phyloP scores from a whole-genome alignment of 306 rosid genomes.

The Psophocarpus tetragonolobus region DNA sequence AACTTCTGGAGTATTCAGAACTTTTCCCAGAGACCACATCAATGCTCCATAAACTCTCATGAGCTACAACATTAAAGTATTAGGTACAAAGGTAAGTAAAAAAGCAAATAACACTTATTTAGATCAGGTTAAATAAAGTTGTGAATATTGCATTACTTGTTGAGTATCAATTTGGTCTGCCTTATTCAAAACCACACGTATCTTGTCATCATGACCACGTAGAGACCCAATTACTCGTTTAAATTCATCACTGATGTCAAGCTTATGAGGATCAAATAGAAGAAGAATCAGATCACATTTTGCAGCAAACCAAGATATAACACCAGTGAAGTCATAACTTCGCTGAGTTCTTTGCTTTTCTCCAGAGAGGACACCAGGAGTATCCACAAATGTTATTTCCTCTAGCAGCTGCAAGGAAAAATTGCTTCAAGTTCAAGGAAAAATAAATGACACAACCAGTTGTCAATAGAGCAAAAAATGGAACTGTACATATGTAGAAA shows the following conservation, averaged over 20 bases:
- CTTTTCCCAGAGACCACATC: slow-evolving; percentile 98
- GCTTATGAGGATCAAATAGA: slow-evolving; percentile 90
- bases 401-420: slow-evolving; percentile 66
- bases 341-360: slow-evolving; percentile 97
- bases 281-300: slow-evolving; percentile 95
- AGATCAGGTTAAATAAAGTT: background rate
- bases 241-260: slow-evolving; percentile 92
- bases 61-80: slow-evolving; percentile 48
- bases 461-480: background rate
- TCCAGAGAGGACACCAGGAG: slow-evolving; percentile 97
- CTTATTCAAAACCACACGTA: slow-evolving; percentile 92
- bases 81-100: background rate
- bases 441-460: background rate
- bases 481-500: slow-evolving; percentile 16
- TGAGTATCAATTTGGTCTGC: slow-evolving; percentile 99
- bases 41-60: slow-evolving; percentile 99
- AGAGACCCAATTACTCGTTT: slow-evolving; percentile 79
- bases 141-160: slow-evolving; percentile 57
- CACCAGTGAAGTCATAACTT: slow-evolving; percentile 95
- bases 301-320: slow-evolving; percentile 96
- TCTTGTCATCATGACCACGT: slow-evolving; percentile 90
- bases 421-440: slow-evolving; percentile 5
- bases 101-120: background rate
- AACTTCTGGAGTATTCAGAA: slow-evolving; percentile 90
- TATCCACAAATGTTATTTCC: slow-evolving; percentile 87